Evolutionary conservation across 169 alveolate species (phyloP).

Genomic region (Babesia bovis): DNA sequence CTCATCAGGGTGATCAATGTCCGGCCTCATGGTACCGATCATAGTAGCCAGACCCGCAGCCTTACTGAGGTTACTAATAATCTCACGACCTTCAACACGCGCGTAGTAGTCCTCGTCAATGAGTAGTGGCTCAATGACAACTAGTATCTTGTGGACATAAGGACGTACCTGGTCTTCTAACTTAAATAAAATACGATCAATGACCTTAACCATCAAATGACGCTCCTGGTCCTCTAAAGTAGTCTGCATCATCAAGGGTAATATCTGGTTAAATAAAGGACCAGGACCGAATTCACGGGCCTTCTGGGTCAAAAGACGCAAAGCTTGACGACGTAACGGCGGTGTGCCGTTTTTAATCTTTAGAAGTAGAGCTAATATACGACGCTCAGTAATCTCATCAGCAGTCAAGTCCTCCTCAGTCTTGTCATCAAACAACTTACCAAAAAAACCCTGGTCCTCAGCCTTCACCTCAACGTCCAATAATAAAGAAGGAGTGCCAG

Average conservation of each 20-base stretch:
- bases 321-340: conserved; percentile 93
- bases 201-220: conserved; percentile 96
- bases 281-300: conserved; percentile 98
- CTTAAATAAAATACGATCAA: conserved; percentile 95
- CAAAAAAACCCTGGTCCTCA: conserved; percentile 89
- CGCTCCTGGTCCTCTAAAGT: conserved; percentile 98
- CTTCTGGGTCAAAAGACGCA: conserved; percentile 92
- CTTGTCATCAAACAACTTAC: conserved; percentile 84
- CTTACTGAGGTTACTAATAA: conserved; percentile 91
- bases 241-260: conserved; percentile 97
- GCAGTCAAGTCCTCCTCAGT: conserved; percentile 91
- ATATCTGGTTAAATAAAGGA: conserved; percentile 93
- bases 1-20: conserved; percentile 99
- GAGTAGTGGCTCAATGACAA: conserved; percentile 97
- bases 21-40: conserved; percentile 99
- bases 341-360: conserved; percentile 99
- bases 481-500: conserved; percentile 64
- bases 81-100: conserved; percentile 98
- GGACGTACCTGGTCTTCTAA: conserved; percentile 97
- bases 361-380: conserved; percentile 90
- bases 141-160: conserved; percentile 97
- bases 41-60: conserved; percentile 99
- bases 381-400: conserved; percentile 94
- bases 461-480: conserved; percentile 88
- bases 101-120: conserved; percentile 99